Evolutionary conservation across 345 rosid genomes (phyloP).

Genomic region (Pseudoturritis turrita): DNA sequence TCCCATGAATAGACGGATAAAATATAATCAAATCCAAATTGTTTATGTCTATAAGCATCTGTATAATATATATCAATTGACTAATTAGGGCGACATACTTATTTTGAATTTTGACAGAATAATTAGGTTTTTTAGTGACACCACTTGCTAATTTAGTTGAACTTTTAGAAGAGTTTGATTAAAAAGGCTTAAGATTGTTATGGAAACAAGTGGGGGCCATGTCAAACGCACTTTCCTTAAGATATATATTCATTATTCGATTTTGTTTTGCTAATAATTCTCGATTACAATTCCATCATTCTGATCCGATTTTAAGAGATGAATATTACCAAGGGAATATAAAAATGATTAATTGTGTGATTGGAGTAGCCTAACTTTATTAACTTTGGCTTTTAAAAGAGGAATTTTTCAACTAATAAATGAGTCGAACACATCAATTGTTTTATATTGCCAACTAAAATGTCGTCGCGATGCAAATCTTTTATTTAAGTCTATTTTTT

Average conservation of each 20-base stretch:
- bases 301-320: slow-evolving; percentile 9
- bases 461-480: neutral
- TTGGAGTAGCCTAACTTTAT: slow-evolving; percentile 15
- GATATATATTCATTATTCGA: slow-evolving; percentile 27
- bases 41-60: slow-evolving; percentile 16
- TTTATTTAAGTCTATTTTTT: too few species aligned
- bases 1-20: slow-evolving; percentile 14
- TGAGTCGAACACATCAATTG: slow-evolving; percentile 10
- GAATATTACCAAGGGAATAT: slow-evolving; percentile 10
- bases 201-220: slow-evolving; percentile 17
- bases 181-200: slow-evolving; percentile 6
- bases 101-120: slow-evolving; percentile 17
- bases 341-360: slow-evolving; percentile 14
- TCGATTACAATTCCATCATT: slow-evolving; percentile 5
- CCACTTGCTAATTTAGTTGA: slow-evolving; percentile 20
- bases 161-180: slow-evolving; percentile 8
- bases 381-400: neutral
- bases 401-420: slow-evolving; percentile 7
- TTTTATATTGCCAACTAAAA: slow-evolving; percentile 18
- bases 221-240: slow-evolving; percentile 19
- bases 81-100: neutral
- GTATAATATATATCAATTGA: slow-evolving; percentile 4
- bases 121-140: slow-evolving; percentile 15
- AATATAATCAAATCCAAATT: slow-evolving; percentile 15
- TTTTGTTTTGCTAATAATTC: slow-evolving; percentile 18